Evolutionary conservation across 2,329 filamentous ascomycete genomes (phyloP).

Genomic region (Dactylellina haptotyla): DNA sequence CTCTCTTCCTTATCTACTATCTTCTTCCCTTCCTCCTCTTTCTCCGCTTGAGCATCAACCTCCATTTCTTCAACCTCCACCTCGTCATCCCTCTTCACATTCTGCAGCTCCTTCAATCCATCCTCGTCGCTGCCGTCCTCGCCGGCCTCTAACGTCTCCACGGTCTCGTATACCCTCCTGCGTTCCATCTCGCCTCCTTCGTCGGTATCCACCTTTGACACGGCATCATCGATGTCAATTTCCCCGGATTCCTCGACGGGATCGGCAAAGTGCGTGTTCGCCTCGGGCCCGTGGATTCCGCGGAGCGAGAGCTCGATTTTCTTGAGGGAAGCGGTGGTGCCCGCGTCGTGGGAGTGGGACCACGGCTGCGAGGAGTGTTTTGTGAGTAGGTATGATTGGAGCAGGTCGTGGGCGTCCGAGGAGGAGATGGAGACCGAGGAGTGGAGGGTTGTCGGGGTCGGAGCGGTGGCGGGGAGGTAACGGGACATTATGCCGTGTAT

Average conservation of each 20-base stretch:
- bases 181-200: slow-evolving; percentile 48
- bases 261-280: slow-evolving; percentile 31
- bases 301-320: slow-evolving; percentile 53
- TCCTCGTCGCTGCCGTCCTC: slow-evolving; percentile 38
- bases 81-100: slow-evolving; percentile 15
- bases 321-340: slow-evolving; percentile 40
- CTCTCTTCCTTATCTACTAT: slow-evolving; percentile 42
- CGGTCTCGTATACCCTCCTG: slow-evolving; percentile 51
- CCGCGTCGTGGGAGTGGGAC: slow-evolving; percentile 51
- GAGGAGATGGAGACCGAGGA: slow-evolving; percentile 19
- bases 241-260: neutral
- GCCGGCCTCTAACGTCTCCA: slow-evolving; percentile 37
- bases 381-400: slow-evolving; percentile 47
- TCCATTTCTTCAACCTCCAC: slow-evolving; percentile 9
- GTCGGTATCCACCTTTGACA: slow-evolving; percentile 34
- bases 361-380: slow-evolving; percentile 43
- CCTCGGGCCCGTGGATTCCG: slow-evolving; percentile 37
- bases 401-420: slow-evolving; percentile 38
- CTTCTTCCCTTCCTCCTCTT: slow-evolving; percentile 1
- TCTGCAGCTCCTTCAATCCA: slow-evolving; percentile 33
- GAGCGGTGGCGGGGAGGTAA: slow-evolving; percentile 22
- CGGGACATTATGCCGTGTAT: slow-evolving; percentile 34
- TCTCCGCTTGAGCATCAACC: slow-evolving; percentile 16
- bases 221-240: neutral
- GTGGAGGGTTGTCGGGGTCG: slow-evolving; percentile 21